Base-by-base conservation (phyloP, 2,329 filamentous ascomycete species). In the Trichoderma hamatum region DNA sequence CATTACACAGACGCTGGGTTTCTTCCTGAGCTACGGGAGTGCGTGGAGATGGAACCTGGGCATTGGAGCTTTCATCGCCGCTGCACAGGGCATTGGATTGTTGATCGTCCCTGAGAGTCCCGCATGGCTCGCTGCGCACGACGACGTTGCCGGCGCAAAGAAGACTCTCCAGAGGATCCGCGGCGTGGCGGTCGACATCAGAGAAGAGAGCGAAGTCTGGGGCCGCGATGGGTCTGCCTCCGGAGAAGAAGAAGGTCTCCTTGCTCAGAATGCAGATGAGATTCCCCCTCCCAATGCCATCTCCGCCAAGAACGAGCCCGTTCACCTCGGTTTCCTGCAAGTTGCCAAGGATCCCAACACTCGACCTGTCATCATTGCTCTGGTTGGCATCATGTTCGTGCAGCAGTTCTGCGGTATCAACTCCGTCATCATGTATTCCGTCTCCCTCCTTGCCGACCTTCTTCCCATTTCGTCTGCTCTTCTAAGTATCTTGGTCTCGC, bases 381-480 rank as follows among this genome's bases (percentile, higher is more conserved):
- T 97, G 3, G 86, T 97, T 14, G 94, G 93, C 1, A 90, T 97
- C 73, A 97, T 98, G 94, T 85, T 94, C 69, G 91, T 92, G 0
- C 96, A 98, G 78, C 96, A 99, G 78, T 85, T 97, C 46, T 95
- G 92, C 69, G 95, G 93, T 58, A 95, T 98, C 82, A 98, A 99
- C 85, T 95, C 92, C 69, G 95, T 98, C 76, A 92, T 98, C 80
- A 97, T 99, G 94, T 99, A 99, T 80, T 97, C 94, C 2, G 96
- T 98, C 6, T 94, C 92, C 0, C 88, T 99, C 1, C 86, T 99
- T 16, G 89, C 91, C 36, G 89, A 89, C 71, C 86, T 98, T 1
- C 86, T 99, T 0, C 91, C 93, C 3, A 88, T 93, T 58, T 93
- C 90, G 71, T 95, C 94, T 0, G 91, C 91, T 0, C 82, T 96